Conservation (phyloP, 306 rosid genomes). For the Prunus campanulata region DNA sequence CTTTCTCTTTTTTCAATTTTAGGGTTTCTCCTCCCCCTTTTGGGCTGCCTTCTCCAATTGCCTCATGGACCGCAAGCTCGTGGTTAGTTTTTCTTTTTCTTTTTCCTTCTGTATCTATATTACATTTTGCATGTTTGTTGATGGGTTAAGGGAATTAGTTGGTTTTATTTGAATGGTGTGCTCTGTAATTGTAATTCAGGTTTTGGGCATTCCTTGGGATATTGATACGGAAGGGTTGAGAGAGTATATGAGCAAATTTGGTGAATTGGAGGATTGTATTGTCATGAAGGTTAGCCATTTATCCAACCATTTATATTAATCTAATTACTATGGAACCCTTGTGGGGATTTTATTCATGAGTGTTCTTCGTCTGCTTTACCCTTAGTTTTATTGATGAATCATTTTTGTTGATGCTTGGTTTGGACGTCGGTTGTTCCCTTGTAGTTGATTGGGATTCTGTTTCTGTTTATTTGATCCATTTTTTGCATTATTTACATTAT, state of each 20-base stretch:
- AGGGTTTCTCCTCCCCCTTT: slow-evolving; percentile 40
- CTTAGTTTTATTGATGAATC: neutral
- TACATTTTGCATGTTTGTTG: neutral
- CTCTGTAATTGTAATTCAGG: slow-evolving; percentile 37
- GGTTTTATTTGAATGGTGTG: neutral
- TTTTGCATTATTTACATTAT: neutral
- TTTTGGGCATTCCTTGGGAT: slow-evolving; percentile 80
- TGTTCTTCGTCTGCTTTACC: neutral
- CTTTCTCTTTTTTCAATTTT: slow-evolving; percentile 26
- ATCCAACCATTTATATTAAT: neutral
- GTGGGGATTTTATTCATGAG: neutral
- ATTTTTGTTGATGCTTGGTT: neutral
- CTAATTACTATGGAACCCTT: neutral
- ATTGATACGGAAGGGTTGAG: slow-evolving; percentile 74
- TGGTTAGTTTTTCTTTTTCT: slow-evolving; percentile 47
- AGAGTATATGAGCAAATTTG: slow-evolving; percentile 81
- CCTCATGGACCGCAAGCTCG: slow-evolving; percentile 87
- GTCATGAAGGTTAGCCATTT: slow-evolving; percentile 72
- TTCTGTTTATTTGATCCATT: neutral
- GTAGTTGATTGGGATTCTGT: neutral
- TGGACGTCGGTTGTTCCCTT: neutral
- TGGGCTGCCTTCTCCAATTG: slow-evolving; percentile 12
- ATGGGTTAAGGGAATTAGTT: neutral
- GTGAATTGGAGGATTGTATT: slow-evolving; percentile 84
- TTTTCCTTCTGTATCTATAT: neutral